Conservation (phyloP, 192 early-diverging fungal species). For the Coemansia erecta region DNA sequence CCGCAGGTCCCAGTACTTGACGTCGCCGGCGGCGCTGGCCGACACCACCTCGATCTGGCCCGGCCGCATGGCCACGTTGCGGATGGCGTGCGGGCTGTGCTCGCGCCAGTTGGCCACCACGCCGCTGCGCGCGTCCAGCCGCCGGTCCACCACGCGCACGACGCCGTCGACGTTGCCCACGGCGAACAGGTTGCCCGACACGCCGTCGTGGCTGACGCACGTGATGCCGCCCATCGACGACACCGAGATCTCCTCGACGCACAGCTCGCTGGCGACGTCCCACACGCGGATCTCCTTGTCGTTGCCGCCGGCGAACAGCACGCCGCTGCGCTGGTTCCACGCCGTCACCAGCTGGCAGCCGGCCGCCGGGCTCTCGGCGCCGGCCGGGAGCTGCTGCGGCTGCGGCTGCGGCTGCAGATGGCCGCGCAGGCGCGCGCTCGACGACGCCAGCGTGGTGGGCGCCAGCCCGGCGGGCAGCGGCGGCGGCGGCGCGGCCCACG, state of each 20-base stretch:
- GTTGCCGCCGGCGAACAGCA: constrained; percentile 44
- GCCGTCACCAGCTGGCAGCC: constrained; percentile 36
- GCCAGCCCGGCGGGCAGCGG: not conserved
- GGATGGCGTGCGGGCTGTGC: constrained; percentile 24
- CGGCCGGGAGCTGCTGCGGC: not conserved
- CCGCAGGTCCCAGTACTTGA: constrained; percentile 54
- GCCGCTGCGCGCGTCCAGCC: constrained; percentile 25
- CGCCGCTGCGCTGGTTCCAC: constrained; percentile 48
- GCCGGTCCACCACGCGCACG: constrained; percentile 52
- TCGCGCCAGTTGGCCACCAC: constrained; percentile 48
- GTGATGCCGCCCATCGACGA: constrained; percentile 42
- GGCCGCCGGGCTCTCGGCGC: not conserved
- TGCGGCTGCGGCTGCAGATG: not conserved
- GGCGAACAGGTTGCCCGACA: constrained; percentile 38
- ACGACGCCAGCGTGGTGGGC: constrained; percentile 1
- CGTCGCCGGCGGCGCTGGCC: constrained; percentile 35
- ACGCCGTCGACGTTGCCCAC: constrained; percentile 43
- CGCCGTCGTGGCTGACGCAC: constrained; percentile 42
- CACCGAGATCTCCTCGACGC: constrained; percentile 42
- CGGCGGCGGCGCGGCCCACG: constrained; percentile 20
- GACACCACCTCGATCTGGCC: constrained; percentile 43
- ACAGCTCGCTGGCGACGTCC: constrained; percentile 47
- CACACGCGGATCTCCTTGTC: constrained; percentile 48
- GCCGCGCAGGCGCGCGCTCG: constrained; percentile 8
- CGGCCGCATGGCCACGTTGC: constrained; percentile 35